A percentile compares a stretch with the other conserved stretches of the same genome.
Conservation (phyloP, 768 basidiomycete genomes). For the Grammothele lineata region DNA sequence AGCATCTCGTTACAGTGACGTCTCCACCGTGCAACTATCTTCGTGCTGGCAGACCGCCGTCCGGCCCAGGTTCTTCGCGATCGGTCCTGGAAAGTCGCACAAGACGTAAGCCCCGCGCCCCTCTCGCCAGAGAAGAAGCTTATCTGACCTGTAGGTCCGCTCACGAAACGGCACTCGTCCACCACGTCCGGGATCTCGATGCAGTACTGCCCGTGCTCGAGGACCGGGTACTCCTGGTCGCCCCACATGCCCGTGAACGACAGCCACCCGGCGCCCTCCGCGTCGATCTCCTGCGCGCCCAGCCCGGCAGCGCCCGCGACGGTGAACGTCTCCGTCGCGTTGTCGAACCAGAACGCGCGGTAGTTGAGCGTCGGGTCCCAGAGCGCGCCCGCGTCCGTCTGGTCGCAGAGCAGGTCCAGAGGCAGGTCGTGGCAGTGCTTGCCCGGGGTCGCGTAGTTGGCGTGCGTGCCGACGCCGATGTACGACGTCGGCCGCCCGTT, state of each 20-base stretch:
- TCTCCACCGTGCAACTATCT: conserved; percentile 16
- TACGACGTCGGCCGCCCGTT: conserved; percentile 23
- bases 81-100: conserved; percentile 14
- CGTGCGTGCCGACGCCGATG: conserved; percentile 26
- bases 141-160: conserved; percentile 25
- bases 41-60: conserved; percentile 22
- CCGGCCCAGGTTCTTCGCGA: conserved; percentile 23
- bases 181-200: conserved; percentile 4
- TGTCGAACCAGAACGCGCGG: conserved; percentile 26
- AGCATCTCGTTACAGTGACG: conserved; percentile 9
- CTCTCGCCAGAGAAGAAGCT: neutral
- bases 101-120: neutral
- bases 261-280: conserved; percentile 25
- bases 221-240: conserved; percentile 23
- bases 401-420: conserved; percentile 19
- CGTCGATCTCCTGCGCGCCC: conserved; percentile 10
- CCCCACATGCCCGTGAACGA: conserved; percentile 24
- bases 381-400: conserved; percentile 22
- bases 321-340: conserved; percentile 14
- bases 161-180: conserved; percentile 19
- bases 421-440: conserved; percentile 23
- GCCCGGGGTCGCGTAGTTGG: conserved; percentile 26
- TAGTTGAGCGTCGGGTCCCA: conserved; percentile 28
- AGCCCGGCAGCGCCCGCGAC: conserved; percentile 15
- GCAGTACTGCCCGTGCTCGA: conserved; percentile 24